Base-by-base conservation (phyloP, 345 rosid genomes). In the Rhizophora mangle region DNA sequence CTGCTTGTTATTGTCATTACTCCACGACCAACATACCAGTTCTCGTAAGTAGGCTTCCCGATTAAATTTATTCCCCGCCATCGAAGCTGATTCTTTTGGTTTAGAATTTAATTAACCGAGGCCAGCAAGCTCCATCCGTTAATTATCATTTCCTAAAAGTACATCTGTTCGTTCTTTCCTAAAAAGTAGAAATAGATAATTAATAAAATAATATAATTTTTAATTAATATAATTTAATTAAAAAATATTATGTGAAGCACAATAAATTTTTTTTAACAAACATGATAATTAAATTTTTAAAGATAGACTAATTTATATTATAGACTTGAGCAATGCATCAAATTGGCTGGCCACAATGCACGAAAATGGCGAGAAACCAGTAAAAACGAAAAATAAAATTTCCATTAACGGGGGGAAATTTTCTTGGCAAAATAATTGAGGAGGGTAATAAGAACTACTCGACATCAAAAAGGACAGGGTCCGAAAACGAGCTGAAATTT, bases 21-120 rank as follows among this genome's bases (percentile, higher is more conserved):
- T 22, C 64, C n/a, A 24, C 75, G 82, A 79, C 89, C 83, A 79
- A 83, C 89, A 83, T 85, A 60, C 86, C 77, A 8, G 69, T 47
- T 69, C 64, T 76, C 1, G 77, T 81, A 77, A 76, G 52, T 5
- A 46, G 24, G 8, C n/a, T 49, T 63, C 64, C 57, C 69, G 47
- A 60, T 60, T 65, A 36, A 34, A 72, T 34, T 56, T 13, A 1
- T 19, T 53, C 24, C 52, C 16, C 21, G 60, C 8, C 63, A 61
- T 22, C 58, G 9, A 39, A 39, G 32, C 20, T 20, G 72, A 62
- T 62, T 62, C 77, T 46, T 52, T 49, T 57, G 10, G 51, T 20
- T 24, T 6, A 0, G 2, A 13, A 65, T 51, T 51, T 30, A 63
- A 65, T 47, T 20, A 21, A 71, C 15, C 56, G 27, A 20, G 26